Evolutionary conservation across 2,329 filamentous ascomycete species (phyloP).

Genomic region (Penicillium sumatraense): DNA sequence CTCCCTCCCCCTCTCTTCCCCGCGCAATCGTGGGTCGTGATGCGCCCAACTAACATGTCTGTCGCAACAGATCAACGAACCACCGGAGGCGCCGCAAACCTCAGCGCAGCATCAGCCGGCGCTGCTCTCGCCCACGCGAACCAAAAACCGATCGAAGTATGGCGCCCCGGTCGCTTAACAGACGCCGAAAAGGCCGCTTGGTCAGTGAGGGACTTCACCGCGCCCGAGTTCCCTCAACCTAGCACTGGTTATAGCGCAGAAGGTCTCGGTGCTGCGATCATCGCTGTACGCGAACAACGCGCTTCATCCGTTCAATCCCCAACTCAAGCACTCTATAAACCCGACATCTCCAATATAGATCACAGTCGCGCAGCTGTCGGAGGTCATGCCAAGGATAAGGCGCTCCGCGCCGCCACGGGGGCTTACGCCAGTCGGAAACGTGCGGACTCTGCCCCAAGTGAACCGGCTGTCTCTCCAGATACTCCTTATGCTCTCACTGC

Average conservation of each 20-base stretch:
- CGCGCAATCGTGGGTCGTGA: background rate
- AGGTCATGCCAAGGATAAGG: slow-evolving; percentile 59
- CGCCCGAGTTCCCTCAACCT: slow-evolving; percentile 23
- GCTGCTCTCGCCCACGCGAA: slow-evolving; percentile 75
- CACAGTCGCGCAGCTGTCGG: background rate
- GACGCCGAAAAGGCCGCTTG: slow-evolving; percentile 64
- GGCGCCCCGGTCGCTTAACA: slow-evolving; percentile 67
- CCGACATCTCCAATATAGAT: slow-evolving; percentile 58
- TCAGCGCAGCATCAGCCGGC: slow-evolving; percentile 65
- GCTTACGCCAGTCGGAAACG: slow-evolving; percentile 71
- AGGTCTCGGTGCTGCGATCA: slow-evolving; percentile 74
- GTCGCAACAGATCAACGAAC: slow-evolving; percentile 26
- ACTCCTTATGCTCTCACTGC: slow-evolving; percentile 67
- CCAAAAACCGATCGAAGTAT: slow-evolving; percentile 66
- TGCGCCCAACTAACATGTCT: slow-evolving; percentile 8
- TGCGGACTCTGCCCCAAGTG: slow-evolving; percentile 64
- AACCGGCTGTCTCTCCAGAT: slow-evolving; percentile 53
- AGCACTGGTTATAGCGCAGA: slow-evolving; percentile 63
- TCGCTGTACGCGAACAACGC: slow-evolving; percentile 55
- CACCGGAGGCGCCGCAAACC: slow-evolving; percentile 64
- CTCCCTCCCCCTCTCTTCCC: background rate
- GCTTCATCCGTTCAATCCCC: slow-evolving; percentile 18
- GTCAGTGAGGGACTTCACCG: slow-evolving; percentile 63
- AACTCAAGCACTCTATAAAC: slow-evolving; percentile 14
- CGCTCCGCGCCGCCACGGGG: slow-evolving; percentile 75